A percentile compares a stretch with the other conserved stretches of the same genome.
phyloP scores from a whole-genome alignment of 2,329 filamentous ascomycete species.

The Blastomyces percursus region DNA sequence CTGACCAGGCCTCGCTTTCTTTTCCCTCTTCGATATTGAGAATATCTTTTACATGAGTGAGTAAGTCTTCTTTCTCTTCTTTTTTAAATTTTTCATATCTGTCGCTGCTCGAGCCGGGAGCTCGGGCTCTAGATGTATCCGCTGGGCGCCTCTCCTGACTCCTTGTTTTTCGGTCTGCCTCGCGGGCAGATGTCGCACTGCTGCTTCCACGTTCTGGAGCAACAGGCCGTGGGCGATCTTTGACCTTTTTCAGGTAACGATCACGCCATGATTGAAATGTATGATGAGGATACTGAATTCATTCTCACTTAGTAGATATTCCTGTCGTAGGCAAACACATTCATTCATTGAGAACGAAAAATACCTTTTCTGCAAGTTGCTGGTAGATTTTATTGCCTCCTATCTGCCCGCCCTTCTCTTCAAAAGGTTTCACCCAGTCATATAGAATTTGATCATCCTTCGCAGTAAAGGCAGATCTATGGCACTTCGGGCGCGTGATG shows the following conservation, averaged over 20 bases:
- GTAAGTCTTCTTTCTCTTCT: conserved; percentile 17
- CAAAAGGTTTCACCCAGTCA: conserved; percentile 33
- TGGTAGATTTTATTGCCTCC: conserved; percentile 38
- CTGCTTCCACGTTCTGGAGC: conserved; percentile 10
- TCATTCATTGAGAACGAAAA: not conserved
- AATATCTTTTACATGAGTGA: conserved; percentile 17
- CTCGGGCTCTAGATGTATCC: not conserved
- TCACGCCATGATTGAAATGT: conserved; percentile 41
- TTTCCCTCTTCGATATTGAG: conserved; percentile 13
- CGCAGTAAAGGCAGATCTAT: conserved; percentile 28
- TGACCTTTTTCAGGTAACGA: conserved; percentile 35
- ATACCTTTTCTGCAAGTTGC: conserved; percentile 31
- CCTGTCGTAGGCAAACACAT: not conserved
- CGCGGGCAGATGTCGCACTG: not conserved
- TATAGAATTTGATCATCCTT: conserved; percentile 37
- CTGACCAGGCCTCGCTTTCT: conserved; percentile 18
- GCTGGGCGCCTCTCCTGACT: not conserved
- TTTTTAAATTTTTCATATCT: conserved; percentile 13
- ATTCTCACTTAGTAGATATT: not conserved
- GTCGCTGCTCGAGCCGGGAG: not conserved
- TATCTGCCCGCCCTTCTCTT: conserved; percentile 22
- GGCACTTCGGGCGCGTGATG: conserved; percentile 25
- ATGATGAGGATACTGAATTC: conserved; percentile 32
- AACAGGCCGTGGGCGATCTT: conserved; percentile 27
- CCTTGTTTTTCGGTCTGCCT: not conserved